Base-by-base conservation (phyloP, 345 rosid genomes). In the Pelargonium nanum region DNA sequence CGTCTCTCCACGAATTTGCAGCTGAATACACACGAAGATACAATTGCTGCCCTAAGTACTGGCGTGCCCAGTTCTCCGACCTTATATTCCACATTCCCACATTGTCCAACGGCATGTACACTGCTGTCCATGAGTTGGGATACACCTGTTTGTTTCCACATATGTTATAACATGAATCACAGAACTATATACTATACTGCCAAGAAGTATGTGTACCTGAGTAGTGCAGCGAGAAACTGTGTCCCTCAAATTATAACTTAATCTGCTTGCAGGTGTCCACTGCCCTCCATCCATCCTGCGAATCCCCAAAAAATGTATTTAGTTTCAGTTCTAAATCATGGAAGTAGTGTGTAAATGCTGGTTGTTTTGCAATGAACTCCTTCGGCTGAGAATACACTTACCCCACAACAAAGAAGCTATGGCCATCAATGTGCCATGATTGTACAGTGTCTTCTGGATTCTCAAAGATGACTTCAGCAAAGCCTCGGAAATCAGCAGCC, bases 371-470 rank as follows among this genome's bases (percentile, higher is more conserved):
- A 57, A 22, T 17, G n/a, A 53, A 5, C 10, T 24, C 19, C 32
- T 12, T 24, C n/a, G 21, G 61, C 59, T 20, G 13, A 13, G 22
- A 23, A 52, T 22, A 4, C 23, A 67, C 82, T 65, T 83, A 92
- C 98, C 96, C 98, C 13, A 84, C 97, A 15, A 87, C 91, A 66
- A 89, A 93, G 74, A 89, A 87, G 65, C 65, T 70, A 74, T 93
- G 81, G 53, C 99, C 99, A 62, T 85, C 84, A 59, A 89, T 83
- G 78, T 93, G 99, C 87, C 87, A 87, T 19, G 96, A 82, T 72
- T 89, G 99, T 61, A 89, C 57, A 20, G 69, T 72, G 54, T 82
- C 81, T 76, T 93, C 96, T 10, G 66, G 66, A 63, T 93, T 93
- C 77, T 87, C 85, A 59, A 93, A 93, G 40, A 89, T 71, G 23